A percentile compares a stretch with the other conserved stretches of the same genome.
phyloP scores from a whole-genome alignment of 1,284 basidiomycete species.

The Malassezia furfur region DNA sequence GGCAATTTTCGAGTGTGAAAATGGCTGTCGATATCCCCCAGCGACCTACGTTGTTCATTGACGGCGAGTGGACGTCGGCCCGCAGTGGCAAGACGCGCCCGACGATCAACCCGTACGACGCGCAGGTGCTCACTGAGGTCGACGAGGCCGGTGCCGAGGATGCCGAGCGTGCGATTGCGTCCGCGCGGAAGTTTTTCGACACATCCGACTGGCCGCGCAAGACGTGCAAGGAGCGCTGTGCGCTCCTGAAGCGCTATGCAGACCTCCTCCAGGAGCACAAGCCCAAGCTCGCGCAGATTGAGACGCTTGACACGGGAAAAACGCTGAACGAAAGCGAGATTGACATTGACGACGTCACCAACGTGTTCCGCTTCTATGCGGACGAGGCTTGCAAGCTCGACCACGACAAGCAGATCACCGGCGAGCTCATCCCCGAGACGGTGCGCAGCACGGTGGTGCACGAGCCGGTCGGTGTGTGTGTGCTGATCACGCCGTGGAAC shows the following conservation, averaged over 20 bases:
- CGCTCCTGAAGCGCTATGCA: conserved; percentile 30
- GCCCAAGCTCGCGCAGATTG: conserved; percentile 33
- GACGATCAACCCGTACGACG: conserved; percentile 33
- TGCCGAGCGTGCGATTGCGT: conserved; percentile 31
- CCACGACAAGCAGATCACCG: conserved; percentile 26
- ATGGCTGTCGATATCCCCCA: background rate
- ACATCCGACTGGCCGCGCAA: conserved; percentile 30
- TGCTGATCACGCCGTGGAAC: conserved; percentile 47
- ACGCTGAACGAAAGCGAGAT: conserved; percentile 39
- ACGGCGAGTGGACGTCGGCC: conserved; percentile 40
- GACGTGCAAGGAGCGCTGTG: conserved; percentile 25
- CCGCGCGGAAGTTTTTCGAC: conserved; percentile 34
- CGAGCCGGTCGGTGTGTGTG: conserved; percentile 45
- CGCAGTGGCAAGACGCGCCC: conserved; percentile 31
- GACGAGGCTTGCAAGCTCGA: conserved; percentile 42
- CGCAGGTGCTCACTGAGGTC: conserved; percentile 29
- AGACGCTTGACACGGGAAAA: conserved; percentile 46
- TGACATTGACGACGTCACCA: conserved; percentile 46
- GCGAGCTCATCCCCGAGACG: conserved; percentile 34
- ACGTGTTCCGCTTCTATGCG: conserved; percentile 46
- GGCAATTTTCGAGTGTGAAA: background rate
- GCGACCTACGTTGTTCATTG: conserved; percentile 42
- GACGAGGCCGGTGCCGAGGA: conserved; percentile 39
- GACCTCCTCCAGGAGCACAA: conserved; percentile 41
- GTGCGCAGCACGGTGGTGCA: conserved; percentile 34